Percentiles rank a stretch among this genome's conserved stretches.
Conservation (phyloP, 805 yeast species). For the Saccharomycopsis schoenii region DNA sequence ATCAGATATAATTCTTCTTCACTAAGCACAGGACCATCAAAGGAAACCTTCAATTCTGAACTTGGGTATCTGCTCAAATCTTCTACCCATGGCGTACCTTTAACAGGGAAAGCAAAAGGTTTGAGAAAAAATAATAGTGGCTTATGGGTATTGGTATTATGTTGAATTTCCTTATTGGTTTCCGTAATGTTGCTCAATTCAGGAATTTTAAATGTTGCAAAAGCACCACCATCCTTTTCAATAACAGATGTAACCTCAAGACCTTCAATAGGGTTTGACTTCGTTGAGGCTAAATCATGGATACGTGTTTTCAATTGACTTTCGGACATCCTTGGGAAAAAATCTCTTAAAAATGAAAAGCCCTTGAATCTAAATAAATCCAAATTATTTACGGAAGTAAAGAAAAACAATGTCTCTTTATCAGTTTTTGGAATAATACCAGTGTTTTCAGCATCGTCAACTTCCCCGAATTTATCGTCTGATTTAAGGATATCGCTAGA, state of each 20-base stretch:
- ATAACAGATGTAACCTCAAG: constrained; percentile 48
- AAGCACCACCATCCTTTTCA: constrained; percentile 91
- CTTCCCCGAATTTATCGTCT: constrained; percentile 45
- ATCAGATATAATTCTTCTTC: constrained; percentile 67
- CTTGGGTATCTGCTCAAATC: constrained; percentile 77
- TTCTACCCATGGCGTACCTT: constrained; percentile 95
- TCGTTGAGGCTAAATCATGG: constrained; percentile 29
- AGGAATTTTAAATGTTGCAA: constrained; percentile 67
- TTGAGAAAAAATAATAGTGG: constrained; percentile 33
- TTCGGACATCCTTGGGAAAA: not conserved
- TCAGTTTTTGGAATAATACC: constrained; percentile 45
- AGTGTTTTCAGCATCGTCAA: constrained; percentile 42
- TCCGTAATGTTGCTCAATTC: constrained; percentile 38
- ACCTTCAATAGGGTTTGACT: constrained; percentile 28
- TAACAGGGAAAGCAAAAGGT: constrained; percentile 60
- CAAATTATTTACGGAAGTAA: constrained; percentile 40
- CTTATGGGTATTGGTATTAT: constrained; percentile 27
- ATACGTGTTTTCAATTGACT: constrained; percentile 1
- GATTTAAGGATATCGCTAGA: constrained; percentile 23
- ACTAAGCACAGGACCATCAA: constrained; percentile 65
- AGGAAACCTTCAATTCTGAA: constrained; percentile 49
- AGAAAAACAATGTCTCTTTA: constrained; percentile 44
- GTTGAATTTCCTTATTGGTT: constrained; percentile 41
- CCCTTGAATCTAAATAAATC: constrained; percentile 2
- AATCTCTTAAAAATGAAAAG: not conserved